A percentile compares a stretch with the other conserved stretches of the same genome.
These are phyloP conservation scores for Syzygium oleosum DNA, from an alignment of 345 rosid species.

Conservation along the genomic window DNA sequence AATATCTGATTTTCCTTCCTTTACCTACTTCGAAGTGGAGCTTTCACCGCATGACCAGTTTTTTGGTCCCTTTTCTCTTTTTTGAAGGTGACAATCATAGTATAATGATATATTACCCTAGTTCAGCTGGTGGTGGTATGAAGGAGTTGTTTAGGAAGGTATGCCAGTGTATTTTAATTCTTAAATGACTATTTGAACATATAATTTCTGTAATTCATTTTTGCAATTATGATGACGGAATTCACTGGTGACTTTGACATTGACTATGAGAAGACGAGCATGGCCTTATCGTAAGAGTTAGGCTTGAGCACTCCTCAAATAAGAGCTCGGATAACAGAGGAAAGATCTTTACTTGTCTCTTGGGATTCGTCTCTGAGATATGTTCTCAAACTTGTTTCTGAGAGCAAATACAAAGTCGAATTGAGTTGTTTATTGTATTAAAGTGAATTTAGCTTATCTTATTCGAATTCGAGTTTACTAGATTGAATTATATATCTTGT, in stretches of 20 bases:
- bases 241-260: neutral
- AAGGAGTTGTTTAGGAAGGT: constrained; percentile 98
- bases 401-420: neutral
- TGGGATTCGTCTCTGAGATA: neutral
- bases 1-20: neutral
- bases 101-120: constrained; percentile 98
- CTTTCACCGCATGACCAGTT: neutral
- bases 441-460: neutral
- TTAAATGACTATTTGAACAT: neutral
- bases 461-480: neutral
- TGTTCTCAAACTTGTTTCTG: neutral
- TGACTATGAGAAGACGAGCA: neutral
- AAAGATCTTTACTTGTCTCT: neutral
- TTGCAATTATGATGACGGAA: neutral
- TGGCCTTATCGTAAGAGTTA: neutral
- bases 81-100: constrained; percentile 92
- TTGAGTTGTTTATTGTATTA: neutral
- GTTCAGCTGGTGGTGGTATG: constrained; percentile 99
- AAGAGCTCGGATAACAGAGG: neutral
- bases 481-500: neutral
- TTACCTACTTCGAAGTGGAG: neutral
- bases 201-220: neutral
- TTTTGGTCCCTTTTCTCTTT: neutral
- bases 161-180: neutral
- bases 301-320: neutral